A percentile compares a stretch with the other conserved stretches of the same genome.
These are phyloP conservation scores for Maudiozyma barnettii DNA, from an alignment of 805 yeast species.

Conservation along the genomic window DNA sequence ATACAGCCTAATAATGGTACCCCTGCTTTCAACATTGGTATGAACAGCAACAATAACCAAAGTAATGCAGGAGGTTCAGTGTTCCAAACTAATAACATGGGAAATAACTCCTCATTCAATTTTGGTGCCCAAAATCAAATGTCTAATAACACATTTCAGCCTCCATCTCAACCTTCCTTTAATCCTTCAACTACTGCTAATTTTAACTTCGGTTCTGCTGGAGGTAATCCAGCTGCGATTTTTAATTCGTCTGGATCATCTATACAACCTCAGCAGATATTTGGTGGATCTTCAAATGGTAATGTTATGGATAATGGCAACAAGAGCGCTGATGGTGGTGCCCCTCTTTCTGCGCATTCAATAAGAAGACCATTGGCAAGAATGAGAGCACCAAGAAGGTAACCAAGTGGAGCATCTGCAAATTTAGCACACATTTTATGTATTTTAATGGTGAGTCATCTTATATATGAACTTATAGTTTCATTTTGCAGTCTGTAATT, in stretches of 20 bases:
- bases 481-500: too few species aligned
- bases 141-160: background rate
- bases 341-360: constrained; percentile 4
- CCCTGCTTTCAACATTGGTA: background rate
- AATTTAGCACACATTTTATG: background rate
- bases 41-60: background rate
- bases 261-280: constrained; percentile 4
- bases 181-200: constrained; percentile 21
- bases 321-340: background rate
- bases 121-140: background rate
- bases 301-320: background rate
- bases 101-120: background rate
- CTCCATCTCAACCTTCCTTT: constrained; percentile 6
- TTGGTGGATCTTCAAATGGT: constrained; percentile 1
- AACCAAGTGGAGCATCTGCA: background rate
- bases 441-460: background rate
- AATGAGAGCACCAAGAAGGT: constrained; percentile 25
- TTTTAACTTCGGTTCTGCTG: constrained; percentile 18
- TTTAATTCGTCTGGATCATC: constrained; percentile 11
- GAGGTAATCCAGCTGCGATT: constrained; percentile 16
- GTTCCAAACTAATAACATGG: background rate
- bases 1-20: too few species aligned
- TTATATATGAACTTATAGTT: background rate
- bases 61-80: constrained; percentile 7
- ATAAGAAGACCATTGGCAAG: constrained; percentile 21